phyloP scores from a whole-genome alignment of 2,329 filamentous ascomycete genomes.

The Colletotrichum costaricense region DNA sequence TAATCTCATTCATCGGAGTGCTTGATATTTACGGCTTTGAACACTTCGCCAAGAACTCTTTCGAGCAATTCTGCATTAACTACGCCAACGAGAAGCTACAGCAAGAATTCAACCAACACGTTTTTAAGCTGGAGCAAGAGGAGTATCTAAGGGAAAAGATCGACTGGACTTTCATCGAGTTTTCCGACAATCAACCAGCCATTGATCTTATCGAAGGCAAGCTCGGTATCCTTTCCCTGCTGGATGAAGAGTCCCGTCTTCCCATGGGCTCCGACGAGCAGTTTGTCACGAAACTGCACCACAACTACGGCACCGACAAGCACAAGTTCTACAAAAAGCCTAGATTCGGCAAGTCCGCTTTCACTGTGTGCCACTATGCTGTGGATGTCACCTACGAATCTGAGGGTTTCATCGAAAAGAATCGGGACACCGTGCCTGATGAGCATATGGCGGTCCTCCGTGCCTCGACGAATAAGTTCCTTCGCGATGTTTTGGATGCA shows the following conservation, averaged over 20 bases:
- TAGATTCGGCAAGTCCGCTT: constrained; percentile 94
- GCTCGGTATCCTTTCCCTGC: constrained; percentile 88
- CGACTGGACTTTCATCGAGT: constrained; percentile 99
- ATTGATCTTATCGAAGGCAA: constrained; percentile 99
- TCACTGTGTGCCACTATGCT: constrained; percentile 98
- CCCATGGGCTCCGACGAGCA: constrained; percentile 98
- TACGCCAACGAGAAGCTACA: constrained; percentile 99
- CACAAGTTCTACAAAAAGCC: constrained; percentile 99
- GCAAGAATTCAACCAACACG: constrained; percentile 99
- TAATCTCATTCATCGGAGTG: constrained; percentile 94
- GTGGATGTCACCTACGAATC: constrained; percentile 99
- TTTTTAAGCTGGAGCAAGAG: constrained; percentile 99
- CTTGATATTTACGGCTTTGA: constrained; percentile 99
- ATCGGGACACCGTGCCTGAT: constrained; percentile 97
- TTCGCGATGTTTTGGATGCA: constrained; percentile 85
- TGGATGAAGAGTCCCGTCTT: constrained; percentile 95
- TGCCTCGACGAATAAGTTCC: constrained; percentile 85
- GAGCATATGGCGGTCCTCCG: constrained; percentile 96
- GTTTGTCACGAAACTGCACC: constrained; percentile 95
- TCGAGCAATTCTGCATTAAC: constrained; percentile 99
- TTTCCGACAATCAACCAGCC: constrained; percentile 98
- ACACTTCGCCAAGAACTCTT: constrained; percentile 99
- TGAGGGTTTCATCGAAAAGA: constrained; percentile 99
- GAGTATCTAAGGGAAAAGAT: constrained; percentile 97
- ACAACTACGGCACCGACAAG: constrained; percentile 91